Evolutionary conservation across 2,329 filamentous ascomycete genomes (phyloP).

Genomic region (Davidsoniella virescens): DNA sequence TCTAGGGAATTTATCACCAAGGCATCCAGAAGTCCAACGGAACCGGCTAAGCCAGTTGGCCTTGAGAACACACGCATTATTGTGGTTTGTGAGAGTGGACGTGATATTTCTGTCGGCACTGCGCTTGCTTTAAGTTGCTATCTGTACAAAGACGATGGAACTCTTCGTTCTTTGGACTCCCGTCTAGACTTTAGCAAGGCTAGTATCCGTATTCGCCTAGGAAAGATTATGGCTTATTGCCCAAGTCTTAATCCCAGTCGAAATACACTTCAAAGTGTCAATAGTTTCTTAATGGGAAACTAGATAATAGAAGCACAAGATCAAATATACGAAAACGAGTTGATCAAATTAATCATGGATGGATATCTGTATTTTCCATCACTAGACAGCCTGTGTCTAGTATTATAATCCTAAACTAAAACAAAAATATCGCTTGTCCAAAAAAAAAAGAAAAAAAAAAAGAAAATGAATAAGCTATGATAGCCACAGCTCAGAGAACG

Average conservation of each 20-base stretch:
- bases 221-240: constrained; percentile 66
- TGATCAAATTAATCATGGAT: neutral
- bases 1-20: constrained; percentile 17
- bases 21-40: neutral
- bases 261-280: constrained; percentile 77
- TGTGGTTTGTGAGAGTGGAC: constrained; percentile 60
- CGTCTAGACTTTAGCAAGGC: constrained; percentile 46
- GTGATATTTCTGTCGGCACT: constrained; percentile 63
- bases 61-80: constrained; percentile 23
- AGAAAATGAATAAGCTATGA: neutral
- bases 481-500: neutral
- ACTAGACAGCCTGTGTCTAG: neutral
- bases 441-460: neutral
- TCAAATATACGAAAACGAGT: neutral
- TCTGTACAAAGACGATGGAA: constrained; percentile 50
- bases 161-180: constrained; percentile 16
- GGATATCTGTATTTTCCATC: neutral
- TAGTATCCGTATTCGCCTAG: constrained; percentile 59
- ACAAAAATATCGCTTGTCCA: neutral
- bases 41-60: neutral
- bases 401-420: neutral
- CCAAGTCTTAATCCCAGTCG: constrained; percentile 72
- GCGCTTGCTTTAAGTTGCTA: constrained; percentile 63
- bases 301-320: constrained; percentile 3
- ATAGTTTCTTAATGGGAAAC: constrained; percentile 67